Evolutionary conservation across 2,329 filamentous ascomycete species (phyloP).

Genomic region (Exophiala xenobiotica): DNA sequence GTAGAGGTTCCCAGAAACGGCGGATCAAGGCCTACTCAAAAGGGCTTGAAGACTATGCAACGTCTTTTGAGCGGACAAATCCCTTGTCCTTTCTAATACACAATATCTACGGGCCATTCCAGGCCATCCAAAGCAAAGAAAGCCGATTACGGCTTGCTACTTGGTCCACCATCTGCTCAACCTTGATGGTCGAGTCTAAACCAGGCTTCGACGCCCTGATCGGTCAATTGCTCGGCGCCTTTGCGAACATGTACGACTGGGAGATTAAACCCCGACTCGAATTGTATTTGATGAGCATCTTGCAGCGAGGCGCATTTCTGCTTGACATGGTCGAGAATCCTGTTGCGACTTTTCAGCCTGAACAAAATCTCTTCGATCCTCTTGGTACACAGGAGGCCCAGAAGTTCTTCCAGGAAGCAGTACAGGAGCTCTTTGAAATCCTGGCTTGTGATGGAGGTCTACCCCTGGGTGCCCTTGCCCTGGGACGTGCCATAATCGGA

Average conservation of each 20-base stretch:
- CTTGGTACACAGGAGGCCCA: conserved; percentile 81
- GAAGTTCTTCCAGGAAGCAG: conserved; percentile 82
- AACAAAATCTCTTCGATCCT: conserved; percentile 57
- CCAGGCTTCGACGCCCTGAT: conserved; percentile 77
- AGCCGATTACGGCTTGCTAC: conserved; percentile 76
- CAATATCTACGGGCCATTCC: conserved; percentile 84
- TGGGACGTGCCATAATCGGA: conserved; percentile 78
- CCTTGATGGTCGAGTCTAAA: conserved; percentile 74
- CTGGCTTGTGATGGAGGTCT: conserved; percentile 82
- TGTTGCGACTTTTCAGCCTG: conserved; percentile 49
- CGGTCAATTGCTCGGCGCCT: conserved; percentile 80
- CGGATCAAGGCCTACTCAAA: conserved; percentile 49
- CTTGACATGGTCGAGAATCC: conserved; percentile 82
- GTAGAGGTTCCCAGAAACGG: conserved; percentile 46
- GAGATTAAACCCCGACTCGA: conserved; percentile 86
- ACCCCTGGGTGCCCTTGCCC: conserved; percentile 77
- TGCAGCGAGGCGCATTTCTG: conserved; percentile 89
- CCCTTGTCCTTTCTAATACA: conserved; percentile 81
- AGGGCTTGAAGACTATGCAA: conserved; percentile 74
- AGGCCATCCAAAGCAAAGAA: conserved; percentile 77
- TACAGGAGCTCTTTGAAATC: conserved; percentile 78
- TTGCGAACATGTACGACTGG: conserved; percentile 85
- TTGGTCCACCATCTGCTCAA: conserved; percentile 85
- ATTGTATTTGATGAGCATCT: conserved; percentile 89
- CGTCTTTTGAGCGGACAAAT: conserved; percentile 87